Conservation (phyloP, 257 asterid genomes). For the Rhazya stricta region DNA sequence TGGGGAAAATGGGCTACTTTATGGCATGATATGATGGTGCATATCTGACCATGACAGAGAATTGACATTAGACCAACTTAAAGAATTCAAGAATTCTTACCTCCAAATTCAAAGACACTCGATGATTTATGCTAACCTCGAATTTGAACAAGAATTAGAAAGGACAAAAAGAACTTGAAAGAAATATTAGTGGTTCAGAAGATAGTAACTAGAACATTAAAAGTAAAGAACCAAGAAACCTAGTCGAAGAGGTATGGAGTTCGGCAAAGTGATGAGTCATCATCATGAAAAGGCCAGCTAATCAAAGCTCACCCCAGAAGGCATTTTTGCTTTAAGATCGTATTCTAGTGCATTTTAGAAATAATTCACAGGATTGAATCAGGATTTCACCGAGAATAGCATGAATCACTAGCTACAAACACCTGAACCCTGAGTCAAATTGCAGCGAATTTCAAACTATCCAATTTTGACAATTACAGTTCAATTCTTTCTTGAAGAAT, state of each 20-base stretch:
- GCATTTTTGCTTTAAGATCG: too few relatives aligned
- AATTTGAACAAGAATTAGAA: background rate
- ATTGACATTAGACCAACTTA: background rate
- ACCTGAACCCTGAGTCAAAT: background rate
- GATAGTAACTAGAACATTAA: background rate
- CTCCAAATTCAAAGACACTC: background rate
- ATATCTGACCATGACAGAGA: background rate
- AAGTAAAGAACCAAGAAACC: background rate
- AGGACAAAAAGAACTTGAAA: background rate
- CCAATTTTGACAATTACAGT: background rate
- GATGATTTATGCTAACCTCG: background rate
- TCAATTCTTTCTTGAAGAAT: background rate
- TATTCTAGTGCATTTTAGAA: too few relatives aligned
- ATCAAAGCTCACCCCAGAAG: too few relatives aligned
- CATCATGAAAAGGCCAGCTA: background rate
- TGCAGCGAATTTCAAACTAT: background rate
- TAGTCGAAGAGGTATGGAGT: background rate
- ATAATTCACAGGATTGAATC: background rate
- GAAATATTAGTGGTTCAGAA: too few relatives aligned
- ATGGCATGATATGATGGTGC: background rate
- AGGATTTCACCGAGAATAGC: background rate
- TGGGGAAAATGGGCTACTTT: background rate
- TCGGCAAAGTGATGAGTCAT: background rate
- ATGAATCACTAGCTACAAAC: too few relatives aligned
- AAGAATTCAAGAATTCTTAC: conserved; percentile 3